These are phyloP conservation scores for Parathielavia hyrcaniae DNA, from an alignment of 495 filamentous ascomycete species.

Conservation along the genomic window DNA sequence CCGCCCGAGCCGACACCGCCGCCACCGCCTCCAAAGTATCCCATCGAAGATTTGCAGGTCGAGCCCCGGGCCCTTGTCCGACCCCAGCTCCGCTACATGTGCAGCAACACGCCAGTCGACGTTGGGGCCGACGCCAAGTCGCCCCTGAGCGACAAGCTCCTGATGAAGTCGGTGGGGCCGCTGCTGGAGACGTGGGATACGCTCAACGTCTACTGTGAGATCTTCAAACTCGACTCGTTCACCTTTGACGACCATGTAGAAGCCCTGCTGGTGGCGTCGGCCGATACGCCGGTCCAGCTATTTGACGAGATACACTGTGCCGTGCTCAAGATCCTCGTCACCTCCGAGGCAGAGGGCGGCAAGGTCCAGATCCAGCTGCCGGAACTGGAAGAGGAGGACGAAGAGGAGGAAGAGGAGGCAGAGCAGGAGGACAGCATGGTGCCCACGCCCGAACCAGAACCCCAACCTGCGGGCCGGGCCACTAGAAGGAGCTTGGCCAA, in stretches of 20 bases:
- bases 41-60: slow-evolving; percentile 88
- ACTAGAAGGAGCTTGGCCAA: slow-evolving; percentile 82
- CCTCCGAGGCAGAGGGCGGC: slow-evolving; percentile 65
- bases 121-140: slow-evolving; percentile 25
- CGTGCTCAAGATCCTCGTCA: slow-evolving; percentile 79
- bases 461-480: slow-evolving; percentile 58
- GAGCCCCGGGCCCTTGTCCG: slow-evolving; percentile 54
- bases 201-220: slow-evolving; percentile 89
- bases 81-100: slow-evolving; percentile 72
- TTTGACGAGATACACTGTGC: slow-evolving; percentile 90
- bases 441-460: slow-evolving; percentile 61
- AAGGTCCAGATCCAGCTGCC: slow-evolving; percentile 72
- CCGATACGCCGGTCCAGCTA: slow-evolving; percentile 75
- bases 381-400: slow-evolving; percentile 56
- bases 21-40: slow-evolving; percentile 81
- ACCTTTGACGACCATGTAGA: slow-evolving; percentile 96
- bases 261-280: slow-evolving; percentile 70
- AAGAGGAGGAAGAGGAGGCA: slow-evolving; percentile 59
- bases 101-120: slow-evolving; percentile 48
- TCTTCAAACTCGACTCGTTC: slow-evolving; percentile 90
- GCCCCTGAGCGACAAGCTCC: slow-evolving; percentile 50
- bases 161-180: slow-evolving; percentile 71
- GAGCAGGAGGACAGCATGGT: slow-evolving; percentile 55
- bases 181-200: slow-evolving; percentile 92
- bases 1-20: slow-evolving; percentile 54